A percentile compares a stretch with the other conserved stretches of the same genome.
Evolutionary conservation across 495 filamentous ascomycete genomes (phyloP).

Genomic region (Lepraria neglecta): DNA sequence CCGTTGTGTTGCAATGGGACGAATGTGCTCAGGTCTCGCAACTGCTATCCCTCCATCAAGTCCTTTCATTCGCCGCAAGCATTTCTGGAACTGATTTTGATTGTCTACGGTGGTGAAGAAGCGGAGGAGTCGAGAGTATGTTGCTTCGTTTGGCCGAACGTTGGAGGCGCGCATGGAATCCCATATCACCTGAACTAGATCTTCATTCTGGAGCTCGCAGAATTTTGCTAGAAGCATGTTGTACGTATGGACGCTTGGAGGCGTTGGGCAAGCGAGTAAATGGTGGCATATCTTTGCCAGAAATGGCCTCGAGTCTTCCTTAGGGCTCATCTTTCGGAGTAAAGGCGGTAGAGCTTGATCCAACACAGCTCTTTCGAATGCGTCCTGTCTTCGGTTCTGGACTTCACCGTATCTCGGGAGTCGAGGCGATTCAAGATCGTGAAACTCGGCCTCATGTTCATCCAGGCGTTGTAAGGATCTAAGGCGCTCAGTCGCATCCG

Average conservation of each 20-base stretch:
- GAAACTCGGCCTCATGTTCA: neutral
- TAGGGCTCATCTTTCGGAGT: constrained; percentile 1
- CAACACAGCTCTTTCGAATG: neutral
- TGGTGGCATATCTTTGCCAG: constrained; percentile 62
- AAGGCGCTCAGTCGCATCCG: constrained; percentile 2
- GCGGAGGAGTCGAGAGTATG: constrained; percentile 47
- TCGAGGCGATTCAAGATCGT: constrained; percentile 18
- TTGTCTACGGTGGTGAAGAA: constrained; percentile 46
- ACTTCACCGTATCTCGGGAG: constrained; percentile 17
- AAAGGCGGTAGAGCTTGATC: constrained; percentile 12
- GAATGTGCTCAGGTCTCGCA: constrained; percentile 10
- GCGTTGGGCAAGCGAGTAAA: constrained; percentile 49
- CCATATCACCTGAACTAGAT: constrained; percentile 50
- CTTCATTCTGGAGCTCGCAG: constrained; percentile 42
- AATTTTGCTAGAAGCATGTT: constrained; percentile 59
- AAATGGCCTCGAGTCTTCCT: constrained; percentile 13
- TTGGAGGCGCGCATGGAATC: constrained; percentile 42
- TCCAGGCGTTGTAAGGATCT: constrained; percentile 2
- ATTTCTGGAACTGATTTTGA: constrained; percentile 34
- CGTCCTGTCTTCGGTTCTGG: constrained; percentile 1
- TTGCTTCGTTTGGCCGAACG: constrained; percentile 48
- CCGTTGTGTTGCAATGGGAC: neutral
- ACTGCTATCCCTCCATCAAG: constrained; percentile 22
- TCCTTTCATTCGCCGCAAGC: constrained; percentile 39
- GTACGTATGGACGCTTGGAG: constrained; percentile 59